phyloP scores from a whole-genome alignment of 805 yeast genomes.

The Myxozyma neotropica region DNA sequence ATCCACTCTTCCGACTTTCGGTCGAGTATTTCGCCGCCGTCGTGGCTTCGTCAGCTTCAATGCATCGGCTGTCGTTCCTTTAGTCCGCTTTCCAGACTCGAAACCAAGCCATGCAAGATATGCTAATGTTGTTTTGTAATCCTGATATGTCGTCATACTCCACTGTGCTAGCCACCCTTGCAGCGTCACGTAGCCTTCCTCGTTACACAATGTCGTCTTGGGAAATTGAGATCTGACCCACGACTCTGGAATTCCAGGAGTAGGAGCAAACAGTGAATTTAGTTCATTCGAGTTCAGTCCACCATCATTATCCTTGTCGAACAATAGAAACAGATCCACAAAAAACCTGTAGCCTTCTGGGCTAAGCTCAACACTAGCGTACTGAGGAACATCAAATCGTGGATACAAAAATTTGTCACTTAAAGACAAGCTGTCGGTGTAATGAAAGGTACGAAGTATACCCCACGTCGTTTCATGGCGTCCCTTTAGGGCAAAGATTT shows the following conservation, averaged over 20 bases:
- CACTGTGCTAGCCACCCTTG: conserved; percentile 99
- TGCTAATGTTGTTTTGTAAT: conserved; percentile 79
- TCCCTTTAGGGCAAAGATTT: conserved; percentile 84
- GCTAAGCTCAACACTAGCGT: conserved; percentile 84
- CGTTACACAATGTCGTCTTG: conserved; percentile 82
- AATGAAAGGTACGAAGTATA: conserved; percentile 80
- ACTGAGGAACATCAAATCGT: conserved; percentile 64
- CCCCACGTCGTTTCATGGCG: conserved; percentile 98
- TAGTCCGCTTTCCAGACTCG: conserved; percentile 46
- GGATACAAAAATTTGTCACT: conserved; percentile 82
- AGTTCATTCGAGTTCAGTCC: conserved; percentile 81
- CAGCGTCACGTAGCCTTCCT: conserved; percentile 82
- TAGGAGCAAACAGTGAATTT: conserved; percentile 70
- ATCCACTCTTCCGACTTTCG: conserved; percentile 66
- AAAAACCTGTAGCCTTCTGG: conserved; percentile 90
- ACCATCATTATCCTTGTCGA: conserved; percentile 96
- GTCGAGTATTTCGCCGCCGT: conserved; percentile 61
- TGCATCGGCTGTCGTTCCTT: conserved; percentile 50
- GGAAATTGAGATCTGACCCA: conserved; percentile 92
- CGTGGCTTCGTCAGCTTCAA: conserved; percentile 82
- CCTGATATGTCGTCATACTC: conserved; percentile 93
- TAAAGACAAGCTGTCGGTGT: conserved; percentile 87
- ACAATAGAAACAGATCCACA: conserved; percentile 83
- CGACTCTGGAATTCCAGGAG: conserved; percentile 87
- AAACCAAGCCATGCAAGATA: conserved; percentile 90